These are phyloP conservation scores for Streptanthus diversifolius DNA, from an alignment of 345 rosid genomes.

Conservation along the genomic window DNA sequence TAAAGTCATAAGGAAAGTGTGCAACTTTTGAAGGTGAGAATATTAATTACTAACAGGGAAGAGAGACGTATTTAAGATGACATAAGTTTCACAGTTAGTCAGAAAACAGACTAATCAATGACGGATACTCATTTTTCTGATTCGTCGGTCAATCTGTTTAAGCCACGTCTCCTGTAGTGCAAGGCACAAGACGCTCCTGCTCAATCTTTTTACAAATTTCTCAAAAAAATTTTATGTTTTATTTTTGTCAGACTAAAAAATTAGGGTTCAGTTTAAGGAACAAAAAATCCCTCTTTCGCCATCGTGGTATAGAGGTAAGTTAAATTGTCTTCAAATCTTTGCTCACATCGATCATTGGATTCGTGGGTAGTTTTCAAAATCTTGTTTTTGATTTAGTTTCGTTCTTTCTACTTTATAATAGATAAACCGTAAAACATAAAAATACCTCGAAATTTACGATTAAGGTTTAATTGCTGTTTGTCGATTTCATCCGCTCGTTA, in stretches of 20 bases:
- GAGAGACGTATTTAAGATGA: background rate
- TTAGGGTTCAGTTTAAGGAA: conserved; percentile 16
- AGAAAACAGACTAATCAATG: conserved; percentile 17
- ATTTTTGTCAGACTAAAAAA: background rate
- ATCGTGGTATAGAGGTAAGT: conserved; percentile 4
- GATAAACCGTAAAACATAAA: conserved; percentile 8
- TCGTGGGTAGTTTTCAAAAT: conserved; percentile 7
- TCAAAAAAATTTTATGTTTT: background rate
- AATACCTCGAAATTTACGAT: background rate
- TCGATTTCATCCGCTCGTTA: background rate
- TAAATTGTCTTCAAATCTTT: background rate
- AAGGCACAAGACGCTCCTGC: conserved; percentile 14
- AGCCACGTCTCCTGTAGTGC: conserved; percentile 20
- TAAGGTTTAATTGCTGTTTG: background rate
- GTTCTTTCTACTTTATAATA: background rate
- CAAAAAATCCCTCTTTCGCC: background rate
- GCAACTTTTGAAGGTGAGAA: background rate
- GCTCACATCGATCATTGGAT: background rate
- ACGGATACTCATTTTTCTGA: background rate
- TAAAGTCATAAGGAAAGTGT: background rate
- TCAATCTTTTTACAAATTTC: background rate
- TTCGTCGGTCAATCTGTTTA: conserved; percentile 8
- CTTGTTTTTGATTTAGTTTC: conserved; percentile 6
- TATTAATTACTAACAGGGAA: background rate
- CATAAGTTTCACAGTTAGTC: background rate